phyloP scores from a whole-genome alignment of 495 filamentous ascomycete genomes.

The Xylaria sp. region DNA sequence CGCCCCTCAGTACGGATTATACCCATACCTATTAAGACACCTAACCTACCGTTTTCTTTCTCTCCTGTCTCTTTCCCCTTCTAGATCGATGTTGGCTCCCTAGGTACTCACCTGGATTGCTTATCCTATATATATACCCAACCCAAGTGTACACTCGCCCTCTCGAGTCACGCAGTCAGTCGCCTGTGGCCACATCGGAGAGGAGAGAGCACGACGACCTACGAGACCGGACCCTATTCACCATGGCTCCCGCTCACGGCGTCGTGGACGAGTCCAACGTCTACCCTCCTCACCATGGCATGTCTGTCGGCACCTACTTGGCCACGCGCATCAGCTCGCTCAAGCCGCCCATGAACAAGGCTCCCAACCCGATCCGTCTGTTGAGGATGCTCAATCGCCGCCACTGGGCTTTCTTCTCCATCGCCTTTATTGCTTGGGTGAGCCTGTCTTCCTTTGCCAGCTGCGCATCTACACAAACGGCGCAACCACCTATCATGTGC shows the following conservation, averaged over 20 bases:
- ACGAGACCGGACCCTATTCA: not conserved
- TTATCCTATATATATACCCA: not conserved
- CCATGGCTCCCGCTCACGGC: conserved; percentile 17
- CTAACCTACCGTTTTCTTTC: too few relatives aligned
- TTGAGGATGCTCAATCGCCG: conserved; percentile 71
- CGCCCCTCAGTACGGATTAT: too few relatives aligned
- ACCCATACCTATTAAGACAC: too few relatives aligned
- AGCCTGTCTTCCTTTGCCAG: conserved; percentile 25
- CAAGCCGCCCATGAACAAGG: conserved; percentile 77
- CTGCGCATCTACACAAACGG: not conserved
- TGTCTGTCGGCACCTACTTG: conserved; percentile 68
- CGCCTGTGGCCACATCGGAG: not conserved
- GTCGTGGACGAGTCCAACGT: conserved; percentile 30
- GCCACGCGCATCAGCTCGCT: conserved; percentile 75
- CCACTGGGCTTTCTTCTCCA: conserved; percentile 87
- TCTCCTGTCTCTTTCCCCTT: not conserved
- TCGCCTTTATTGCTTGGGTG: conserved; percentile 75
- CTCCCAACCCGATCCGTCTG: conserved; percentile 78
- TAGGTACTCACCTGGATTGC: not conserved
- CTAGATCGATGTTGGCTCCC: not conserved
- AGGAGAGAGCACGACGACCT: conserved; percentile 2
- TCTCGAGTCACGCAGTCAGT: not conserved
- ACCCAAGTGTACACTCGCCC: not conserved
- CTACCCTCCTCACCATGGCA: conserved; percentile 51
- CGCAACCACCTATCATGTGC: not conserved